Conservation (phyloP, 768 basidiomycete genomes). For the Phylloporus sp. region DNA sequence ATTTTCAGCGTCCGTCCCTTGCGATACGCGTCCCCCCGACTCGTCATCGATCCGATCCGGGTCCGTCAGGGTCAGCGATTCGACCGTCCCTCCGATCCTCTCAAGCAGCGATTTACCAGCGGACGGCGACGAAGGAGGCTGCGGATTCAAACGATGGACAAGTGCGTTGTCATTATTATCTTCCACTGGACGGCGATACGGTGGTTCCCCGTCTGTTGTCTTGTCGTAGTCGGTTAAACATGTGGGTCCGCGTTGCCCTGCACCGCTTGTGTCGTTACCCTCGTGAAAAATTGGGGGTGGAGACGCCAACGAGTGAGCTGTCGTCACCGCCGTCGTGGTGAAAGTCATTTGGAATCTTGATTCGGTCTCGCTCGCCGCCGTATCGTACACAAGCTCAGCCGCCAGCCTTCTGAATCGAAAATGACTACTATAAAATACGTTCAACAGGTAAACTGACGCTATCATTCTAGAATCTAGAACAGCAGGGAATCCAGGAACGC, state of each 20-base stretch:
- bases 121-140: conserved; percentile 5
- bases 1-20: not conserved
- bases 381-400: no score
- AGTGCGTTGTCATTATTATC: conserved; percentile 3
- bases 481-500: no score
- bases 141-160: conserved; percentile 16
- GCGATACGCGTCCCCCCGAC: not conserved
- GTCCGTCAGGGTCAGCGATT: not conserved
- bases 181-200: no score
- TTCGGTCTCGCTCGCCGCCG: no score
- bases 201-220: no score
- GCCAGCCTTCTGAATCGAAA: no score
- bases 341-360: no score
- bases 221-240: no score
- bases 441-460: no score
- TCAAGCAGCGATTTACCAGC: conserved; percentile 18
- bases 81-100: conserved; percentile 14
- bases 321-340: conserved; percentile 1
- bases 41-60: conserved; percentile 11
- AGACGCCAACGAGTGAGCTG: conserved; percentile 1
- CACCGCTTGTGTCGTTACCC: not conserved
- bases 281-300: conserved; percentile 2
- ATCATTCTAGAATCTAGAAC: no score
- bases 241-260: conserved; percentile 2
- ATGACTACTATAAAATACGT: no score